These are phyloP conservation scores for Monosporozyma servazzii DNA, from an alignment of 805 yeast genomes.

Conservation along the genomic window DNA sequence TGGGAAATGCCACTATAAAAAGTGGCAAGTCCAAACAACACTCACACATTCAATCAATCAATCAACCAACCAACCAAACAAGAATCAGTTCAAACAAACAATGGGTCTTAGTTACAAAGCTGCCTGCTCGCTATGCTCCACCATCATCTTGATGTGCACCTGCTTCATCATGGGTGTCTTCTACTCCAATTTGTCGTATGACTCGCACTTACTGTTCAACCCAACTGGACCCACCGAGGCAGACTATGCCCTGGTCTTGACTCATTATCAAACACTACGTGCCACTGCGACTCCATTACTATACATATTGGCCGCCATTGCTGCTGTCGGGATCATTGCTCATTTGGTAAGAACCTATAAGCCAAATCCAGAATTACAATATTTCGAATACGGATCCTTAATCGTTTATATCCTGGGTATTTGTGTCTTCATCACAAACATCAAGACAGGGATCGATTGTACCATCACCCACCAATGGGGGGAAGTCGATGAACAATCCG, in stretches of 20 bases:
- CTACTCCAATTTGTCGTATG: conserved; percentile 75
- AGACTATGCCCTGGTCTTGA: conserved; percentile 52
- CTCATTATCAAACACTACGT: conserved; percentile 72
- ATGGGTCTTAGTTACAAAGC: conserved; percentile 20
- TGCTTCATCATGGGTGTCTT: conserved; percentile 76
- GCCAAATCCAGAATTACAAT: conserved; percentile 76
- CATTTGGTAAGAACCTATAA: conserved; percentile 69
- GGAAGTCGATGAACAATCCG: conserved; percentile 78
- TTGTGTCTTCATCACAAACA: conserved; percentile 77
- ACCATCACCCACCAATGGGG: conserved; percentile 79
- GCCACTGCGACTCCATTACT: conserved; percentile 39
- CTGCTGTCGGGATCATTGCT: conserved; percentile 63
- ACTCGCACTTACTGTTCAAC: conserved; percentile 63
- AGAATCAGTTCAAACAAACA: not conserved
- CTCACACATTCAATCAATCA: not conserved
- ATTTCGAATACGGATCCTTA: conserved; percentile 84
- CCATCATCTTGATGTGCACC: conserved; percentile 34
- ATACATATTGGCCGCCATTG: conserved; percentile 50
- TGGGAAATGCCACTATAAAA: not conserved
- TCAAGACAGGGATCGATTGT: conserved; percentile 69
- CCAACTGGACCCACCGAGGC: conserved; percentile 35
- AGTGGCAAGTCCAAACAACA: no score
- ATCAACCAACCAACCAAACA: not conserved
- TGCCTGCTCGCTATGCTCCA: conserved; percentile 25
- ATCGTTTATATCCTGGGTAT: conserved; percentile 62